Percentiles rank a stretch among this genome's conserved stretches.
phyloP scores from a whole-genome alignment of 768 basidiomycete species.

The Kwoniella europaea region DNA sequence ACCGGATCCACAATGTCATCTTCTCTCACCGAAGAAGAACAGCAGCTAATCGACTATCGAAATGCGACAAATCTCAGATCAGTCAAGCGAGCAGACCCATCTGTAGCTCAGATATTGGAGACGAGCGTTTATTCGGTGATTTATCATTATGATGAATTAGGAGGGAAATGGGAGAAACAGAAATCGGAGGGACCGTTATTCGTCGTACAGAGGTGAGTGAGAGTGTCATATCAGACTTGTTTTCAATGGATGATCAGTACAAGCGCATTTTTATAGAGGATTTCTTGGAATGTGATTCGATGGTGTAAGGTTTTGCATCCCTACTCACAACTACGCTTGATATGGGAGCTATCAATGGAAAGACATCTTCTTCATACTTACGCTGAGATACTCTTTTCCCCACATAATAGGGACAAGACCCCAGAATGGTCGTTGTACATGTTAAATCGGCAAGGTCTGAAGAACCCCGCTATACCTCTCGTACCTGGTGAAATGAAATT shows the following conservation, averaged over 20 bases:
- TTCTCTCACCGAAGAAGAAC: conserved; percentile 17
- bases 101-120: conserved; percentile 40
- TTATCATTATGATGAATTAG: conserved; percentile 43
- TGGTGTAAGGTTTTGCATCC: too few relatives aligned
- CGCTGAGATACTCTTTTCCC: background rate
- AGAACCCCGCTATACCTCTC: conserved; percentile 42
- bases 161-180: conserved; percentile 45
- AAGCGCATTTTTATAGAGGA: too few relatives aligned
- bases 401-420: conserved; percentile 30
- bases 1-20: background rate
- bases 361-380: too few relatives aligned
- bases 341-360: too few relatives aligned
- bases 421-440: conserved; percentile 48
- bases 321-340: too few relatives aligned
- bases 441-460: conserved; percentile 45
- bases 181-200: conserved; percentile 51
- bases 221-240: too few relatives aligned
- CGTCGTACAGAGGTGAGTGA: conserved; percentile 43
- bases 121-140: conserved; percentile 42
- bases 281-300: too few relatives aligned
- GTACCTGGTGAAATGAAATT: conserved; percentile 48
- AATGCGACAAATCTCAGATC: conserved; percentile 43
- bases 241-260: too few relatives aligned
- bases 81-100: conserved; percentile 39
- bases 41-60: conserved; percentile 21